These are phyloP conservation scores for Olyra latifolia DNA, from an alignment of 176 grass and related monocot genomes.

Conservation along the genomic window DNA sequence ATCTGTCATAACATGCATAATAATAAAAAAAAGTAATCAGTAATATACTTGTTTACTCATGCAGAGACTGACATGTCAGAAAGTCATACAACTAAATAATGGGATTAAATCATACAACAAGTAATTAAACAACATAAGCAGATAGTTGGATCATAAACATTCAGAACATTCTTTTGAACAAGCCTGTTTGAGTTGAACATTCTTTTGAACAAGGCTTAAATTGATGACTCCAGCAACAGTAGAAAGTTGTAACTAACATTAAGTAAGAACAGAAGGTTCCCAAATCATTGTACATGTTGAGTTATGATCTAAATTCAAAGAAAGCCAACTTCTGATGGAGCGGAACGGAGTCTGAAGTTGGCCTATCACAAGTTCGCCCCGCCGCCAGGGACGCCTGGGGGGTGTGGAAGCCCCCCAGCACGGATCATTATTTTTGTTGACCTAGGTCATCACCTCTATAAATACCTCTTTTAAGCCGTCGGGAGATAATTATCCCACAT, in stretches of 20 bases:
- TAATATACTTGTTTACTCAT: constrained; percentile 16
- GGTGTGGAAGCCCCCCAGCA: too few relatives aligned
- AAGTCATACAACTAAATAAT: constrained; percentile 1
- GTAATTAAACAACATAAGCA: not conserved
- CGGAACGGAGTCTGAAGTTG: too few relatives aligned
- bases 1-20: constrained; percentile 45
- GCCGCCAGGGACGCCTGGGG: too few relatives aligned
- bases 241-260: not conserved
- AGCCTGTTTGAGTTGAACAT: not conserved
- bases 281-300: not conserved
- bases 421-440: too few relatives aligned
- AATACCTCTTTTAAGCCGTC: too few relatives aligned
- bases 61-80: not conserved
- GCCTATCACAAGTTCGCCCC: too few relatives aligned
- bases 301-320: too few relatives aligned
- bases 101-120: not conserved
- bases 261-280: not conserved
- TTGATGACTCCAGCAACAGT: not conserved
- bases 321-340: too few relatives aligned
- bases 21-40: not conserved
- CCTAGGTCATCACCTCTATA: too few relatives aligned
- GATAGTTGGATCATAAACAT: constrained; percentile 5
- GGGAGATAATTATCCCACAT: too few relatives aligned
- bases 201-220: constrained; percentile 5
- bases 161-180: constrained; percentile 8